Percentiles rank a stretch among this genome's conserved stretches.
Evolutionary conservation across 495 filamentous ascomycete species (phyloP).

Genomic region (Letharia lupina): DNA sequence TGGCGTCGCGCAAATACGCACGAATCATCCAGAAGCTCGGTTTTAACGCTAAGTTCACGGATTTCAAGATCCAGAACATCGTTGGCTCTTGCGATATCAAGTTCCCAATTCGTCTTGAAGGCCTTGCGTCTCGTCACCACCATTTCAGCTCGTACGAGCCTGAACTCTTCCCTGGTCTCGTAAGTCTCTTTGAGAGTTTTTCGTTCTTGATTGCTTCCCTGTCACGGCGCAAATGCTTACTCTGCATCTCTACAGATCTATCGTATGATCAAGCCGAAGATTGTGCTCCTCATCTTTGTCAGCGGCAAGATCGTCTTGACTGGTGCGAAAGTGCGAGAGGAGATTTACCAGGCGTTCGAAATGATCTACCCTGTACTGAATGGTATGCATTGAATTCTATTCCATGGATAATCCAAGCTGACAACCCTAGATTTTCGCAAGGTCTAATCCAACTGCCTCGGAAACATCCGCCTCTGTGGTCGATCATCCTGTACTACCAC

Average conservation of each 20-base stretch:
- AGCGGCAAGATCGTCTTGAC: constrained; percentile 98
- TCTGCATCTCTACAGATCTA: constrained; percentile 52
- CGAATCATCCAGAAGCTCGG: constrained; percentile 99
- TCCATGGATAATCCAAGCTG: constrained; percentile 22
- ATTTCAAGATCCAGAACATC: constrained; percentile 99
- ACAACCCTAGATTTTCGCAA: constrained; percentile 56
- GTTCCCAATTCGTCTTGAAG: constrained; percentile 96
- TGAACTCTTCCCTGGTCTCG: constrained; percentile 91
- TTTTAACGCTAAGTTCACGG: constrained; percentile 98
- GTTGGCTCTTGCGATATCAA: constrained; percentile 88
- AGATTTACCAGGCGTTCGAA: constrained; percentile 98
- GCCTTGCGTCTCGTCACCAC: constrained; percentile 91
- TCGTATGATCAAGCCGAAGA: constrained; percentile 99
- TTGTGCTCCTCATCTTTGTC: constrained; percentile 97
- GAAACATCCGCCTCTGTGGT: constrained; percentile 16
- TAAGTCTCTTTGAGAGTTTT: neutral
- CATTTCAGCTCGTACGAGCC: constrained; percentile 99
- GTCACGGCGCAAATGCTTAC: neutral
- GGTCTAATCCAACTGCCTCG: constrained; percentile 35
- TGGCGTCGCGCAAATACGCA: constrained; percentile 95
- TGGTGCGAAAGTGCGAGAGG: constrained; percentile 94
- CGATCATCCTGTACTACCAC: constrained; percentile 28
- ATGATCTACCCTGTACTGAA: constrained; percentile 98
- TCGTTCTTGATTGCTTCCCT: neutral
- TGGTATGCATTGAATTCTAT: constrained; percentile 44